phyloP scores from a whole-genome alignment of 2,329 filamentous ascomycete species.

The Tolypocladium tundrense region DNA sequence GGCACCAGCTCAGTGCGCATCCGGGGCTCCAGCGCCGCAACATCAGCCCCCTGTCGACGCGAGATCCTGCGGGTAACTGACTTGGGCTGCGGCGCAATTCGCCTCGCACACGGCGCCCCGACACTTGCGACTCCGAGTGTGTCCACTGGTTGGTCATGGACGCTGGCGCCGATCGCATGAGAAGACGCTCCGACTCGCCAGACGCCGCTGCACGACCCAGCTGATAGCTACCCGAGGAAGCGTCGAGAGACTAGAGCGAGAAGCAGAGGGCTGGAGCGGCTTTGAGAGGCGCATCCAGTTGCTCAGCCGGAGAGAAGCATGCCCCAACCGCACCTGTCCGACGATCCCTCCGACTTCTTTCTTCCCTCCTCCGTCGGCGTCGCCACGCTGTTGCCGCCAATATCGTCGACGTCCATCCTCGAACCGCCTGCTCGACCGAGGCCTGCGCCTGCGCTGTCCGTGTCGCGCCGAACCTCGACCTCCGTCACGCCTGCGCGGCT shows the following conservation, averaged over 20 bases:
- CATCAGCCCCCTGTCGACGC: background rate
- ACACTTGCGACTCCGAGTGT: background rate
- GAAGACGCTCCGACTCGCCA: background rate
- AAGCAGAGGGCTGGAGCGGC: background rate
- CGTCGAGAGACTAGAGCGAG: background rate
- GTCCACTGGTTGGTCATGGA: background rate
- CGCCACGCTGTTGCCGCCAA: background rate
- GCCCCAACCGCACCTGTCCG: slow-evolving; percentile 13
- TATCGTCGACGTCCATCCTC: slow-evolving; percentile 10
- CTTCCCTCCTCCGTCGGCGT: background rate
- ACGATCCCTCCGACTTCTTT: slow-evolving; percentile 6
- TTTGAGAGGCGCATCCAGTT: background rate
- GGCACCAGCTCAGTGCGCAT: background rate
- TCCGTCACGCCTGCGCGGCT: slow-evolving; percentile 20
- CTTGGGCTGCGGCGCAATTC: background rate
- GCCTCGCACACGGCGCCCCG: background rate
- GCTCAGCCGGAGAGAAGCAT: slow-evolving; percentile 9
- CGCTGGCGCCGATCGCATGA: background rate
- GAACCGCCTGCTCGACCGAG: background rate
- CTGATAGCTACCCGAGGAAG: background rate
- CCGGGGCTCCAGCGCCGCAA: background rate
- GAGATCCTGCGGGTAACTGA: background rate
- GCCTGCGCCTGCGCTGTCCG: slow-evolving; percentile 12
- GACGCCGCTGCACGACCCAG: background rate
- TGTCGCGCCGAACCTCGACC: slow-evolving; percentile 12